phyloP scores from a whole-genome alignment of 208 protist genomes.

The Leishmania gerbilli region DNA sequence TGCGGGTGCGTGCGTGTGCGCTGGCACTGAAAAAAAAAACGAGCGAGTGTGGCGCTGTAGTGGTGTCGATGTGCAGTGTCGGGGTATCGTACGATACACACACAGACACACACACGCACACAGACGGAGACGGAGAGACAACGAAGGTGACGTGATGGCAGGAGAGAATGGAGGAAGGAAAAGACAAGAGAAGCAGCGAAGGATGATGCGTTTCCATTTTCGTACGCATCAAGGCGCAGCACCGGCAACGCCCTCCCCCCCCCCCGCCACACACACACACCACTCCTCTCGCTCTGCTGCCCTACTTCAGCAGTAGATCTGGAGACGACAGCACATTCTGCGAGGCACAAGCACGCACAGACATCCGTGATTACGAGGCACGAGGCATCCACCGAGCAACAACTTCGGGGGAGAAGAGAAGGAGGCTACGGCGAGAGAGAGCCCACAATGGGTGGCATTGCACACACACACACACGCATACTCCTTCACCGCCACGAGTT shows the following conservation, averaged over 20 bases:
- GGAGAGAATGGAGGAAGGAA: background rate
- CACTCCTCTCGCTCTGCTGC: background rate
- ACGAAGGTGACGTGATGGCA: background rate
- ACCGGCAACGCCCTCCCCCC: background rate
- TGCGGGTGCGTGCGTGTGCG: background rate
- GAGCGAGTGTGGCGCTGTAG: background rate
- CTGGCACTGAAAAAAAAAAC: background rate
- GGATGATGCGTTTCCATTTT: background rate
- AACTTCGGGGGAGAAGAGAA: background rate
- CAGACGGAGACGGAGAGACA: background rate
- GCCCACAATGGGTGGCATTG: background rate
- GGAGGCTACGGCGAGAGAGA: background rate
- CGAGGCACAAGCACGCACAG: background rate
- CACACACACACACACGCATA: background rate
- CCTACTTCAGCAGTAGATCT: background rate
- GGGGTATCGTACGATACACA: background rate
- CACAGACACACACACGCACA: background rate
- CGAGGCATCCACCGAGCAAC: background rate
- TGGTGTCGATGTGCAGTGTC: constrained; percentile 1
- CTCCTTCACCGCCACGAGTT: background rate
- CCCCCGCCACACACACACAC: background rate
- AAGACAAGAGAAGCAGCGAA: background rate
- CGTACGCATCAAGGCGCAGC: background rate
- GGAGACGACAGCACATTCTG: background rate
- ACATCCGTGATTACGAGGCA: background rate